Evolutionary conservation across 176 grass and related monocot species (phyloP), one percentile per base, ranked within the genome.

Genomic region (Poa annua): DNA sequence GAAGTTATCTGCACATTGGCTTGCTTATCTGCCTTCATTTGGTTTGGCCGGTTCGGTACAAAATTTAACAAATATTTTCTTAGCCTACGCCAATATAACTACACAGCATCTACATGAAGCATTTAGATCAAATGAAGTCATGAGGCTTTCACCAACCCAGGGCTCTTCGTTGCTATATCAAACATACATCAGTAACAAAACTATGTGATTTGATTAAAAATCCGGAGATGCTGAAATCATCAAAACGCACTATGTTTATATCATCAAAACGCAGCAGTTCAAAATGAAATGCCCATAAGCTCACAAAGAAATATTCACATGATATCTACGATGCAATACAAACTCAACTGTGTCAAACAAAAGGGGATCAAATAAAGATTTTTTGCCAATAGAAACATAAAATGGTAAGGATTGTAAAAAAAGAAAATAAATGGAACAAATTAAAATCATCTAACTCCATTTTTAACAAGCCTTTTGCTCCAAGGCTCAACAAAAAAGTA

Each of bases 21-120:
- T 69, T n/a, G 35, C 66, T 11, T 44, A 12, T 22, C 35, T 4
- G n/a, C 35, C 36, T 42, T 39, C 20, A 42, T 16, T 69, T 69
- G 66, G 66, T n/a, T 69, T 69, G 21, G 56, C 56, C 56, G 20
- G 24, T 60, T 25, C n/a, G 19, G 66, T 69, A 69, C 19, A 69
- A 12, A 66, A 41, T 11, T n/a, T 68, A 68, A 36, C 66, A 68
- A 41, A 66, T 35, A 33, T 21, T 41, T 19, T 13, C 35, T 68
- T 24, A 24, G n/a, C 56, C 56, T 59, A 59, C 9, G 21, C 21
- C 56, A 29, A 29, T 29, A 29, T 29, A 29, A 29, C 29, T 29
- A 29, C 29, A 29, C 29, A 29, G 29, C 29, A 29, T 29, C 29
- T 29, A 29, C 29, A 29, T 29, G 29, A 29, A 29, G 2, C 29